Evolutionary conservation across 2,329 filamentous ascomycete genomes (phyloP).

Genomic region (Penicillium sclerotiorum): DNA sequence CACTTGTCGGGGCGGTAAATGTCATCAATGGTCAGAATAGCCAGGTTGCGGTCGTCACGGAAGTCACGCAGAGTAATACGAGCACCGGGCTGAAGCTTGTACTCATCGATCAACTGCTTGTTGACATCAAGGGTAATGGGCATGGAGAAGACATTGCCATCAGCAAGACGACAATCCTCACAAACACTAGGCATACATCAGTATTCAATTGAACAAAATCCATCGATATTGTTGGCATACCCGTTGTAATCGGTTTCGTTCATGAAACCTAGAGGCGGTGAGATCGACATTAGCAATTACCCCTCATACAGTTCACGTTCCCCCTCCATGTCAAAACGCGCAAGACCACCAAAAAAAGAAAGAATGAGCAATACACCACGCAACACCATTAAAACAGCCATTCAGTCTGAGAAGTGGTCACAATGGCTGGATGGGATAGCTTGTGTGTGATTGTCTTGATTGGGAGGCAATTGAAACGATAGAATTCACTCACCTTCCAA

Average conservation of each 20-base stretch:
- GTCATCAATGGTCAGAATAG: slow-evolving; percentile 93
- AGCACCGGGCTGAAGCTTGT: slow-evolving; percentile 75
- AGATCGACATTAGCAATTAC: slow-evolving; percentile 24
- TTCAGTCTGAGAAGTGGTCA: too few species aligned
- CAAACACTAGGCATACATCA: slow-evolving; percentile 67
- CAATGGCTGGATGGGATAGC: too few species aligned
- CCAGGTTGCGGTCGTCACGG: slow-evolving; percentile 93
- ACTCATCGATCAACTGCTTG: slow-evolving; percentile 71
- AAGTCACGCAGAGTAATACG: slow-evolving; percentile 90
- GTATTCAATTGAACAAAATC: neutral
- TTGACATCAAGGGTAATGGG: slow-evolving; percentile 91
- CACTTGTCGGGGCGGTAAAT: slow-evolving; percentile 96
- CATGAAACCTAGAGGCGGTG: slow-evolving; percentile 78
- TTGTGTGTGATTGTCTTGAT: neutral
- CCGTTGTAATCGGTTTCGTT: slow-evolving; percentile 95
- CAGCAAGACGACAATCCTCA: slow-evolving; percentile 78
- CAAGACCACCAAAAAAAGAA: neutral
- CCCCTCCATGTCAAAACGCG: neutral
- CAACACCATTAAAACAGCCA: too few species aligned
- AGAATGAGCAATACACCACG: too few species aligned
- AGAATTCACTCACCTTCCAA: slow-evolving; percentile 74
- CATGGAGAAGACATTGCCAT: slow-evolving; percentile 92
- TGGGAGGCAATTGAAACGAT: neutral
- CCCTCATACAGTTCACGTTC: neutral
- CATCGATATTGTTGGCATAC: slow-evolving; percentile 52